Percentiles rank a stretch among this genome's conserved stretches.
These are phyloP conservation scores for Cyberlindnera misumaiensis DNA, from an alignment of 805 yeast species.

Conservation along the genomic window DNA sequence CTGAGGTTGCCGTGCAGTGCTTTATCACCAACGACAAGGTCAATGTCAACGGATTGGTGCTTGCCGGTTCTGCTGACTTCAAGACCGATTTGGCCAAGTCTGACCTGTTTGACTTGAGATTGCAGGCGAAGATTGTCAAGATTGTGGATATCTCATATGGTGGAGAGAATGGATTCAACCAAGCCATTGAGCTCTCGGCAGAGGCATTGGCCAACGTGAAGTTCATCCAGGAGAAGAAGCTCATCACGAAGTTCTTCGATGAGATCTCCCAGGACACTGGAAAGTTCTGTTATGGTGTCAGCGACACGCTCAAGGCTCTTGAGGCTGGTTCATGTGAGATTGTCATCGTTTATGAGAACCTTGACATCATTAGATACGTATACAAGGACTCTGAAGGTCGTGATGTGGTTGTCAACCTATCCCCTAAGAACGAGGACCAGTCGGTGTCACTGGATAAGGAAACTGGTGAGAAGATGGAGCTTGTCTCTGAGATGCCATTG, in stretches of 20 bases:
- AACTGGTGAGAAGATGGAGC: constrained; percentile 90
- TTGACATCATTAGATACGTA: constrained; percentile 77
- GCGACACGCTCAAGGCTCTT: constrained; percentile 91
- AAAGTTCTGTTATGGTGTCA: constrained; percentile 95
- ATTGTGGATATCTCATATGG: constrained; percentile 97
- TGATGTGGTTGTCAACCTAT: constrained; percentile 64
- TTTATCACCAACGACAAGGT: constrained; percentile 94
- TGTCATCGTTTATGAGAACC: constrained; percentile 87
- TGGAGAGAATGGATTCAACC: constrained; percentile 99
- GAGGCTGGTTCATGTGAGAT: constrained; percentile 95
- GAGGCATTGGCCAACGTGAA: constrained; percentile 96
- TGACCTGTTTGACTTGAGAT: constrained; percentile 87
- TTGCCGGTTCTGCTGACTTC: constrained; percentile 99
- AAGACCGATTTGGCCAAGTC: constrained; percentile 90
- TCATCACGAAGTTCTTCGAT: constrained; percentile 86
- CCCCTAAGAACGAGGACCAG: constrained; percentile 69
- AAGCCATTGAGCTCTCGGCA: constrained; percentile 96
- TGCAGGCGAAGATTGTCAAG: constrained; percentile 79
- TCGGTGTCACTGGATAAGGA: constrained; percentile 71
- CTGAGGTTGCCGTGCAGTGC: constrained; percentile 96
- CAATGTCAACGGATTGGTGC: constrained; percentile 86
- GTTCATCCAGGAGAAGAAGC: constrained; percentile 96
- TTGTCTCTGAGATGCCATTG: constrained; percentile 74
- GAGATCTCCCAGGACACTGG: constrained; percentile 98
- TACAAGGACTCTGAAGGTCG: constrained; percentile 78